Evolutionary conservation across 805 yeast genomes (phyloP), one percentile per base, ranked within the genome.

Genomic region (Candida jianshihensis): DNA sequence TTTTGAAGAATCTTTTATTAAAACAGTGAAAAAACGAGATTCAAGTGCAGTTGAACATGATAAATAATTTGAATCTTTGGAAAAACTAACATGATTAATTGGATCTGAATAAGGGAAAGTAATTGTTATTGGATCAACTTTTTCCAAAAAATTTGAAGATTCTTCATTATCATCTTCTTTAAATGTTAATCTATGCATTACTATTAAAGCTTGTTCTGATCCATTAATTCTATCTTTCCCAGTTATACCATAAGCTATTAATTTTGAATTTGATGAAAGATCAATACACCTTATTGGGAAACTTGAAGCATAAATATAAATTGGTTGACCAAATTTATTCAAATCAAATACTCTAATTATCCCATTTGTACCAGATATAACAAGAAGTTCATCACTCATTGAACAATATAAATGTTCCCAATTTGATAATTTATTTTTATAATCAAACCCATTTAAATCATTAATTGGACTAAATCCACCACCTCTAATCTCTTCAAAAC

Each of bases 41-140:
- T 88, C 96, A 53, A 85, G 42, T 4, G 68, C 64, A 3, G 70
- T 64, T 15, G 90, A 76, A 47, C 94, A 86, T 4, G 88, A 66
- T 24, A 89, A 48, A 47, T 81, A 81, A 4, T 73, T 61, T 1
- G 87, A 84, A 37, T 81, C 80, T 2, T 75, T 65, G 5, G 94
- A 84, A 55, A 89, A 85, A 33, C 76, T 73, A 9, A 89, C 57
- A 3, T 81, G 66, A 44, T 81, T 81, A 27, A 89, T 75, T 1
- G 95, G 94, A 56, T 90, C 97, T 21, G 85, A 61, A 56, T 86
- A 87, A 0, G 97, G 96, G 34, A 85, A 68, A 0, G 94, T 81
- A 22, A 88, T 76, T 2, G 88, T 76, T 9, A 81, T 69, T 3
- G 86, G 81, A 29, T 73, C 75, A 4, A 71, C 75, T 18, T 62